Evolutionary conservation across 805 yeast species (phyloP).

Genomic region (Saturnispora quitensis): DNA sequence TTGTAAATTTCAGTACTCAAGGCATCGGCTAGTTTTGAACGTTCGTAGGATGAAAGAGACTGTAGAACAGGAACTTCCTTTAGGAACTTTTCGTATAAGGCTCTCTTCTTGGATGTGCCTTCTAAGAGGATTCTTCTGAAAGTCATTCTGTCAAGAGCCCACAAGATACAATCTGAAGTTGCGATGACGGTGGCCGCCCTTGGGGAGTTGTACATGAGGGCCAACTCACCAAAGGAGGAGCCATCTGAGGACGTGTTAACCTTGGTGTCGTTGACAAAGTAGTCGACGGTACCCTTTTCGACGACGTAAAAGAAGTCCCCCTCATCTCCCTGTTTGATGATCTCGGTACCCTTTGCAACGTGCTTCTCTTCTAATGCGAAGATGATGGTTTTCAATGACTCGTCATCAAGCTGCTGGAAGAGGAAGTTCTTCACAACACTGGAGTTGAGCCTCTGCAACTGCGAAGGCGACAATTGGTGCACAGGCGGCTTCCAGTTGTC

Average conservation of each 20-base stretch:
- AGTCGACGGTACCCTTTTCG: slow-evolving; percentile 79
- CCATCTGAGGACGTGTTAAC: slow-evolving; percentile 79
- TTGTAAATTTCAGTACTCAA: slow-evolving; percentile 66
- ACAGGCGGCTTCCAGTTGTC: slow-evolving; percentile 70
- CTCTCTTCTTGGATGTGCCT: slow-evolving; percentile 82
- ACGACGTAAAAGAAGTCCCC: slow-evolving; percentile 88
- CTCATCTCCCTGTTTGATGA: slow-evolving; percentile 87
- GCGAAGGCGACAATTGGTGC: slow-evolving; percentile 52
- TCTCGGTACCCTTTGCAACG: slow-evolving; percentile 48
- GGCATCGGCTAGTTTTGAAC: slow-evolving; percentile 92
- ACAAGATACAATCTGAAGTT: slow-evolving; percentile 57
- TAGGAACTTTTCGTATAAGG: slow-evolving; percentile 81
- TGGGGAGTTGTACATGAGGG: slow-evolving; percentile 94
- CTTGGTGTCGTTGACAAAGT: slow-evolving; percentile 57
- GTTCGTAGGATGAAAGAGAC: slow-evolving; percentile 65
- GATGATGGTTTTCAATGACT: slow-evolving; percentile 66
- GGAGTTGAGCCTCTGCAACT: slow-evolving; percentile 56
- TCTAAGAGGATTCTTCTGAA: slow-evolving; percentile 87
- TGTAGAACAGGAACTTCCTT: slow-evolving; percentile 77
- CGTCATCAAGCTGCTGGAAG: slow-evolving; percentile 74
- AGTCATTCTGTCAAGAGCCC: slow-evolving; percentile 91
- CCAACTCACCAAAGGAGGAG: slow-evolving; percentile 91
- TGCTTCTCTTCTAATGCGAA: slow-evolving; percentile 73
- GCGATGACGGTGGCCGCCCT: slow-evolving; percentile 93
- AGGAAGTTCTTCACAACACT: slow-evolving; percentile 75